A percentile compares a stretch with the other conserved stretches of the same genome.
These are phyloP conservation scores for Tulasnella sp. DNA, from an alignment of 768 basidiomycete genomes.

Conservation along the genomic window DNA sequence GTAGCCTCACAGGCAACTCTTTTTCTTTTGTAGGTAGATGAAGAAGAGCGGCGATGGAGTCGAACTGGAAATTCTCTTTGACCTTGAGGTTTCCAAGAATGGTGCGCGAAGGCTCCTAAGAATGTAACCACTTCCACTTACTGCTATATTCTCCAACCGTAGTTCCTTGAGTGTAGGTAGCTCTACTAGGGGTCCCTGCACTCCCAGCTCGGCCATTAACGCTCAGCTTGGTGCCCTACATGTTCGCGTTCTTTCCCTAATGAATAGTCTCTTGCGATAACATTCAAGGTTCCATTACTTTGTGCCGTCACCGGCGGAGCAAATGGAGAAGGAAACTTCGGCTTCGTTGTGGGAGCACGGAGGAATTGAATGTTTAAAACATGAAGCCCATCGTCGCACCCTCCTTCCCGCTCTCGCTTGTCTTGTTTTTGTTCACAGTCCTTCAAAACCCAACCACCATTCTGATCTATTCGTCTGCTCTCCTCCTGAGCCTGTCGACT, in stretches of 20 bases:
- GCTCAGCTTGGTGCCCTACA: too few relatives aligned
- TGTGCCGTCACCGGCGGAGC: too few relatives aligned
- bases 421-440: conserved; percentile 38
- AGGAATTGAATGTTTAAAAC: too few relatives aligned
- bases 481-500: conserved; percentile 25
- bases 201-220: neutral
- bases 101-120: neutral
- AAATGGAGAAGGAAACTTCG: too few relatives aligned
- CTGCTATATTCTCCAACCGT: neutral
- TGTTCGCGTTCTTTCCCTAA: too few relatives aligned
- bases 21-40: too few relatives aligned
- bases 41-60: neutral
- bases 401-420: conserved; percentile 33
- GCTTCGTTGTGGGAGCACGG: too few relatives aligned
- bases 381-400: neutral
- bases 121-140: neutral
- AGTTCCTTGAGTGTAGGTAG: neutral
- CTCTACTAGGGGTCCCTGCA: neutral
- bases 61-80: neutral
- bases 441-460: conserved; percentile 21
- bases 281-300: too few relatives aligned
- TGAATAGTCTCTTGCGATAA: too few relatives aligned
- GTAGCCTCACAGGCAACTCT: too few relatives aligned
- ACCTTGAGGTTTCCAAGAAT: neutral
- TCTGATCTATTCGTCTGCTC: conserved; percentile 14